Evolutionary conservation across 2,329 filamentous ascomycete species (phyloP).

Genomic region (Sclerotiophoma versabilis): DNA sequence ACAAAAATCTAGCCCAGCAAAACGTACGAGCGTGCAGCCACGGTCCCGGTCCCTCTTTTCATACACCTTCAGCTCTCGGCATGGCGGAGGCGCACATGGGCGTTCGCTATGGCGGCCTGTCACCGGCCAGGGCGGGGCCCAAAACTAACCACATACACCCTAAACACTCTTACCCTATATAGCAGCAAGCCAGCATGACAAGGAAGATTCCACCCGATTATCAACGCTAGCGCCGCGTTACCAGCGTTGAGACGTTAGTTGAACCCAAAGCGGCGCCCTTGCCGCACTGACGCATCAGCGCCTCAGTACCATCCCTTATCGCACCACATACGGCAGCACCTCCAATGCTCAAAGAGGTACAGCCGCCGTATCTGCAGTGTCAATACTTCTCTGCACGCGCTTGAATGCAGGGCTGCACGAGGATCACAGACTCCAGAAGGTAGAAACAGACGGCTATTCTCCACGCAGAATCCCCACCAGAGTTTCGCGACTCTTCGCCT

Average conservation of each 20-base stretch:
- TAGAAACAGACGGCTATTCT: background rate
- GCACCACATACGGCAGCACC: slow-evolving; percentile 2
- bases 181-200: slow-evolving; percentile 7
- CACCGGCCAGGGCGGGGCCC: background rate
- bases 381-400: slow-evolving; percentile 9
- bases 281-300: slow-evolving; percentile 5
- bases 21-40: background rate
- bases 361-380: slow-evolving; percentile 11
- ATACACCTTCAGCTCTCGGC: slow-evolving; percentile 15
- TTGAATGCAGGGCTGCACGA: slow-evolving; percentile 8
- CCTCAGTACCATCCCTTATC: slow-evolving; percentile 7
- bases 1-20: background rate
- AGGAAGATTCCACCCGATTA: slow-evolving; percentile 1
- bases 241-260: slow-evolving; percentile 11
- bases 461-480: background rate
- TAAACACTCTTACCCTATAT: slow-evolving; percentile 10
- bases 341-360: background rate
- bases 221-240: slow-evolving; percentile 7
- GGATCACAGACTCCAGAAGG: slow-evolving; percentile 2
- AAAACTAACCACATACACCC: slow-evolving; percentile 9
- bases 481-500: slow-evolving; percentile 2
- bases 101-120: background rate
- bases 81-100: slow-evolving; percentile 12
- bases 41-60: slow-evolving; percentile 13
- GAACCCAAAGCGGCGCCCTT: slow-evolving; percentile 17